Evolutionary conservation across 305 asterid genomes (phyloP).

Genomic region (Euphrasia arctica): DNA sequence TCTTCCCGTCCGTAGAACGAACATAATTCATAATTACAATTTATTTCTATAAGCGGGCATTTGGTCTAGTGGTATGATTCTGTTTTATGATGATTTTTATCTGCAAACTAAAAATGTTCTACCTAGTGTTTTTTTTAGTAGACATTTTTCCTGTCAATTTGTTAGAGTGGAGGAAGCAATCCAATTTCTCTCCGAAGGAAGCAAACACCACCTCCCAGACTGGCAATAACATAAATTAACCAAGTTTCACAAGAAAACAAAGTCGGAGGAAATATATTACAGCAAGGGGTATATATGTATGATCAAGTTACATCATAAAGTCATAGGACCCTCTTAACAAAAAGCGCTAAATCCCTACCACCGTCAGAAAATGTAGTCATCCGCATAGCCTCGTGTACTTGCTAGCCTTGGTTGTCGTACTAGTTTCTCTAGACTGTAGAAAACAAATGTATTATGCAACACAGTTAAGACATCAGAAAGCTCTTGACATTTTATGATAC

Average conservation of each 20-base stretch:
- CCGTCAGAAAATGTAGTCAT: slow-evolving; percentile 49
- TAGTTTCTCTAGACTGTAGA: slow-evolving; percentile 50
- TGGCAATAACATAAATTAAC: slow-evolving; percentile 21
- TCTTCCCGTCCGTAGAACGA: too few species aligned
- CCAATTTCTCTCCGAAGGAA: background rate
- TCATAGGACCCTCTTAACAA: slow-evolving; percentile 26
- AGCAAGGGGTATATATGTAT: too few species aligned
- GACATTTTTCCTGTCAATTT: too few species aligned
- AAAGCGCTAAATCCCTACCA: slow-evolving; percentile 17
- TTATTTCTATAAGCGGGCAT: slow-evolving; percentile 43
- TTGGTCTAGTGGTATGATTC: slow-evolving; percentile 99
- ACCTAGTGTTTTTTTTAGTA: too few species aligned
- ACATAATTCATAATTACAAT: too few species aligned
- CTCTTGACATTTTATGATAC: background rate
- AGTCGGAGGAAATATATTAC: too few species aligned
- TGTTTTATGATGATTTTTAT: background rate
- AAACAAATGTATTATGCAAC: slow-evolving; percentile 24
- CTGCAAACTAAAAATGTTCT: background rate
- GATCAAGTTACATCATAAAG: background rate
- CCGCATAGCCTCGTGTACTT: slow-evolving; percentile 47
- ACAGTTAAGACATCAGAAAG: background rate
- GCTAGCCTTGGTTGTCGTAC: slow-evolving; percentile 36
- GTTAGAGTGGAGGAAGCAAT: background rate
- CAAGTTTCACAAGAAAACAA: background rate
- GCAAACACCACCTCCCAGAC: background rate